Conservation (phyloP, 352 stramenopile species). For the Pythium aphanidermatum region DNA sequence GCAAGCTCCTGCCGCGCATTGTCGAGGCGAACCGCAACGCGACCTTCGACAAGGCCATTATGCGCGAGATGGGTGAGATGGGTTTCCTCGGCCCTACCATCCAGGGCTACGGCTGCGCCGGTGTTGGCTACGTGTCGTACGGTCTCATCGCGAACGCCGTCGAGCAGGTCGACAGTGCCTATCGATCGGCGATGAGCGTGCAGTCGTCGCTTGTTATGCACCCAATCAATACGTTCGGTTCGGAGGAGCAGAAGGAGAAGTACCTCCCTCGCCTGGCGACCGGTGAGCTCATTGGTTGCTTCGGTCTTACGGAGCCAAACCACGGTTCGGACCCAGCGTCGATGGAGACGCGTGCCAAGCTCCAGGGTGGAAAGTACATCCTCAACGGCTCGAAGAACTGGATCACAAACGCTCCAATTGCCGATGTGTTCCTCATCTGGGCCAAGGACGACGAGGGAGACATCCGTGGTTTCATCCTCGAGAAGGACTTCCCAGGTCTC, state of each 20-base stretch:
- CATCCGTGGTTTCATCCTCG: conserved; percentile 94
- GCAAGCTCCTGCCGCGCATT: conserved; percentile 91
- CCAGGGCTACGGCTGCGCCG: conserved; percentile 92
- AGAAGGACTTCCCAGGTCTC: conserved; percentile 93
- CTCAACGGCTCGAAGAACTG: conserved; percentile 93
- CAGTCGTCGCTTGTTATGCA: conserved; percentile 98
- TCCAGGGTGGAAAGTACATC: conserved; percentile 91
- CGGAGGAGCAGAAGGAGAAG: conserved; percentile 92
- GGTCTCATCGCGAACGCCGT: conserved; percentile 96
- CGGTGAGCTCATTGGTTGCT: conserved; percentile 97
- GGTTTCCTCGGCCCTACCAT: conserved; percentile 94
- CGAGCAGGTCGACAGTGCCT: conserved; percentile 95
- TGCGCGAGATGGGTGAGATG: conserved; percentile 93
- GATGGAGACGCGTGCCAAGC: conserved; percentile 93
- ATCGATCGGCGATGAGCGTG: conserved; percentile 96
- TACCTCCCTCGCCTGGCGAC: conserved; percentile 93
- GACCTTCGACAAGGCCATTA: conserved; percentile 91
- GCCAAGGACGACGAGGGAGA: conserved; percentile 93
- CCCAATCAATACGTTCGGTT: conserved; percentile 97
- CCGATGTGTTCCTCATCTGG: conserved; percentile 97
- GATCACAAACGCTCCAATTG: conserved; percentile 98
- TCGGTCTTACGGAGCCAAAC: conserved; percentile 98
- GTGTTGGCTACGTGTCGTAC: conserved; percentile 95
- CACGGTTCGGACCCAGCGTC: conserved; percentile 94
- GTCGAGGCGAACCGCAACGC: conserved; percentile 93